Base-by-base conservation (phyloP, 768 basidiomycete species). In the Boletus pseudopeckii region DNA sequence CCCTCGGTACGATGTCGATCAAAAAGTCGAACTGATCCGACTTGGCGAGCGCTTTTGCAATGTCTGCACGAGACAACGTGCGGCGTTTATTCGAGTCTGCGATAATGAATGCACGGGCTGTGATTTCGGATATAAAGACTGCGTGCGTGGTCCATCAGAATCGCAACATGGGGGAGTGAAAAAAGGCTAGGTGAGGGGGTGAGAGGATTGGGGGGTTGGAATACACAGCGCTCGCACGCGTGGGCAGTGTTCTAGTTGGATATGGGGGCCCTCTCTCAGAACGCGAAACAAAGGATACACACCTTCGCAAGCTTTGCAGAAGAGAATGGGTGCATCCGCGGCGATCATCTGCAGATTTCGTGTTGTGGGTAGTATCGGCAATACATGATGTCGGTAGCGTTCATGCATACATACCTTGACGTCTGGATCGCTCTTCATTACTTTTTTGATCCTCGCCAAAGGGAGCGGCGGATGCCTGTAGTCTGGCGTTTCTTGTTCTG, bases 221-320 rank as follows among this genome's bases (percentile, higher is more conserved):
- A 8, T 40, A 26, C 28, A 14, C 13, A 9, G 18, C 44, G 2
- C 30, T 20, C 24, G n/a, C 20, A 55, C 42, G 30, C 10, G 30
- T 10, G 30, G 53, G 52, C 48, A 50, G 50, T 42, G 44, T 26
- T 39, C 36, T 22, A 37, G 44, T 51, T 34, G n/a, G 36, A 44
- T 46, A 50, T 50, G 42, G 26, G n/a, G 24, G 17, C 45, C 42
- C 39, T 10, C 2, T 30, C 6, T 7, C 14, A 37, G 7, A 32
- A 48, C 45, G n/a, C 30, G 24, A 44, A 53, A 14, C 7, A 28
- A 13, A 32, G n/a, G 22, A 18, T 34, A 83, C 92, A 64, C 62
- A 98, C 96, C 89, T 80, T 98, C 96, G 73, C 96, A 98, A 50
- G 96, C 96, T 73, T 98, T 98, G 75, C 92, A 94, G 71, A 98